Base-by-base conservation (phyloP, 2,329 filamentous ascomycete species). In the Mycosphaerelloides madeirae region DNA sequence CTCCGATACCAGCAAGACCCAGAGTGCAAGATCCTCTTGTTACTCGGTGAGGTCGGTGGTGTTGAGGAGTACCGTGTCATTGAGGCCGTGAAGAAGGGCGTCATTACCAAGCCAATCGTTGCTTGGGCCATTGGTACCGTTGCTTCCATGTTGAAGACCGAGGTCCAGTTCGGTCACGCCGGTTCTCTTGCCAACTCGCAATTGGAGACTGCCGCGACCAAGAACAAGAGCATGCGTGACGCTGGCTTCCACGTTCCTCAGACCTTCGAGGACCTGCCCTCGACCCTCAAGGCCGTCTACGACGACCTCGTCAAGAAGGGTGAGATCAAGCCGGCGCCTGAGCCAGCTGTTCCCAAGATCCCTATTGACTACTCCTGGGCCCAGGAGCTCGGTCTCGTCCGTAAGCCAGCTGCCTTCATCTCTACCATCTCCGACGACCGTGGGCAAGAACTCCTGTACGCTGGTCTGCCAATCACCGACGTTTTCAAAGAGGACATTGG, bases 31-130 rank as follows among this genome's bases (percentile, higher is more conserved):
- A 93, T 97, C 65, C 81, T 98, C 53, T 72, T 98, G 53, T 76
- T 98, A 59, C 85, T 98, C 55, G 93, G 93, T 77, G 93, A 98
- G 75, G 93, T 98, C 58, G 93, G 93, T 81, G 93, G 93, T 81
- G 90, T 97, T 51, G 93, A 98, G 75, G 93, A 98, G 75, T 98
- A 98, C 81, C 90, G 95, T 73, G 93, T 98, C 60, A 96, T 98
- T 59, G 91, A 98, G 65, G 93, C 93, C 50, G 87, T 98, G 61
- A 93, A 97, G 83, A 79, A 85, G 57, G 93, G 93, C 63, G 72
- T 80, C 67, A 95, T 98, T 70, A 98, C 85, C 69, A 98, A 98
- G 83, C 93, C 93, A 63, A 93, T 98, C 65, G 90, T 98, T 50
- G 93, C 93, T 33, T 98, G 93, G 93, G 93, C 93, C 59, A 98